A percentile compares a stretch with the other conserved stretches of the same genome.
Conservation (phyloP, 2,329 filamentous ascomycete genomes). For the Colletotrichum liriopes region DNA sequence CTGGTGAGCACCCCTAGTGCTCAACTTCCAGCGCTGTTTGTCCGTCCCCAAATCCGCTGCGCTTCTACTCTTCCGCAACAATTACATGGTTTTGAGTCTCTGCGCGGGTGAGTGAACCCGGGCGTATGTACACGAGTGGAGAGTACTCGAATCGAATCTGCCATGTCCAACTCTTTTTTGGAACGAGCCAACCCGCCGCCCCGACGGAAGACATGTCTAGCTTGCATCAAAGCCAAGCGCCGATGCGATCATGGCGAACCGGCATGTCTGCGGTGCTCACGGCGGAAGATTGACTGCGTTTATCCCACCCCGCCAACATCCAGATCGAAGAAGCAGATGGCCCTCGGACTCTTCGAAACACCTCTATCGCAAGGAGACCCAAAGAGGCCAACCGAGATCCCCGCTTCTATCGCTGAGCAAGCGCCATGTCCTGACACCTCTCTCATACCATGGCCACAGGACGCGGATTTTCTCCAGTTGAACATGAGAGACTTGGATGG, state of each 20-base stretch:
- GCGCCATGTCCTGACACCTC: not conserved
- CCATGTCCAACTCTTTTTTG: conserved; percentile 43
- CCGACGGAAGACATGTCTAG: conserved; percentile 69
- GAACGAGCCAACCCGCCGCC: conserved; percentile 63
- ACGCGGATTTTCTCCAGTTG: conserved; percentile 9
- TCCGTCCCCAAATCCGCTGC: not conserved
- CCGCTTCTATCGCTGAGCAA: not conserved
- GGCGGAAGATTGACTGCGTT: conserved; percentile 63
- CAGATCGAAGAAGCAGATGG: not conserved
- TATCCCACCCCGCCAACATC: conserved; percentile 53
- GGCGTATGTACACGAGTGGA: not conserved
- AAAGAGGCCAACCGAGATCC: not conserved
- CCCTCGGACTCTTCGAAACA: not conserved
- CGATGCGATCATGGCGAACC: conserved; percentile 69
- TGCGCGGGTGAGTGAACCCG: not conserved
- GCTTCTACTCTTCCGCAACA: not conserved
- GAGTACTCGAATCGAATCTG: conserved; percentile 12
- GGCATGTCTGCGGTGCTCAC: conserved; percentile 66
- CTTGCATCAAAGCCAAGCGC: conserved; percentile 71
- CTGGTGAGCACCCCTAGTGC: not conserved
- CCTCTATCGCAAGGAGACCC: not conserved
- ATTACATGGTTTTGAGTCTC: not conserved
- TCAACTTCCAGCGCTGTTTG: not conserved
- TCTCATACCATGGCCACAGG: conserved; percentile 16
- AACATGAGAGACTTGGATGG: not conserved